phyloP scores from a whole-genome alignment of 2,329 filamentous ascomycete genomes.

The Apiospora koreana region DNA sequence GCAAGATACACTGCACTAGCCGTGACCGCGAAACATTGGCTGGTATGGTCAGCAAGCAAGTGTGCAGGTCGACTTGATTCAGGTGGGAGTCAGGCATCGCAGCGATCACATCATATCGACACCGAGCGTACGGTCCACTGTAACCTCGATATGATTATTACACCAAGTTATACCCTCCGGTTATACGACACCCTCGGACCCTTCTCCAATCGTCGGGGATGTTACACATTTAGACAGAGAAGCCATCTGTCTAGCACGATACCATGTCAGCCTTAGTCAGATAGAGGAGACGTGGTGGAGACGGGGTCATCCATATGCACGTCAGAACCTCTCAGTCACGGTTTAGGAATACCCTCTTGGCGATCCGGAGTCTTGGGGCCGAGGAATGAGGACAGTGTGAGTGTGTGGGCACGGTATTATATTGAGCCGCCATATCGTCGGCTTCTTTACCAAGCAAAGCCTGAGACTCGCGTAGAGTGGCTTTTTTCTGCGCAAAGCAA shows the following conservation, averaged over 20 bases:
- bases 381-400: background rate
- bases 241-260: background rate
- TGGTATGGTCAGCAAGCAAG: background rate
- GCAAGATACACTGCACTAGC: background rate
- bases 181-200: background rate
- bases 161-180: background rate
- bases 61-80: background rate
- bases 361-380: background rate
- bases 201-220: background rate
- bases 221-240: background rate
- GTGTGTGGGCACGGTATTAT: background rate
- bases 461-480: background rate
- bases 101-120: background rate
- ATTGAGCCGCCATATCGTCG: background rate
- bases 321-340: background rate
- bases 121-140: background rate
- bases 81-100: background rate
- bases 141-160: background rate
- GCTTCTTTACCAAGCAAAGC: background rate
- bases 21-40: background rate
- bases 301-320: background rate
- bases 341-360: conserved; percentile 2
- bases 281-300: background rate
- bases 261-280: background rate
- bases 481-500: background rate